Percentiles rank a stretch among this genome's conserved stretches.
Evolutionary conservation across 2,329 filamentous ascomycete genomes (phyloP).

Genomic region (Podosphaera leucotricha): DNA sequence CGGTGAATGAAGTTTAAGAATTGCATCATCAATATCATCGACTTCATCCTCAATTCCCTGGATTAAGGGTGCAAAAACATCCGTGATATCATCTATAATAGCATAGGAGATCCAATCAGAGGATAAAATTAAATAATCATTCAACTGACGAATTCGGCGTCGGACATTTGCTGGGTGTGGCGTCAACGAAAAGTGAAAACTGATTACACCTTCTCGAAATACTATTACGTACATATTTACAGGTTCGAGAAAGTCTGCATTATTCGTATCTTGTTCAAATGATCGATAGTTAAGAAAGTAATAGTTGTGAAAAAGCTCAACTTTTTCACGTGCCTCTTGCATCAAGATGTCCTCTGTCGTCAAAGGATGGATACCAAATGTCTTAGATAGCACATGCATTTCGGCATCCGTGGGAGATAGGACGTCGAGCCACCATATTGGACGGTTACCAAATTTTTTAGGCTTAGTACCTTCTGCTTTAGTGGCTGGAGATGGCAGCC

Average conservation of each 20-base stretch:
- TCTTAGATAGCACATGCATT: conserved; percentile 80
- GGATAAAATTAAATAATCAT: conserved; percentile 77
- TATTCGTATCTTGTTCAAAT: conserved; percentile 83
- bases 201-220: conserved; percentile 84
- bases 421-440: conserved; percentile 93
- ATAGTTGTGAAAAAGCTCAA: conserved; percentile 90
- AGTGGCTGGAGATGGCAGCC: conserved; percentile 18
- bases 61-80: conserved; percentile 82
- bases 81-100: conserved; percentile 94
- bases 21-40: conserved; percentile 85
- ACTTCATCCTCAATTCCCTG: conserved; percentile 88
- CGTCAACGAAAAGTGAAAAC: conserved; percentile 91
- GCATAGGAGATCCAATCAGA: conserved; percentile 98
- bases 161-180: conserved; percentile 93
- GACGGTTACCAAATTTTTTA: conserved; percentile 51
- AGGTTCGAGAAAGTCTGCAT: conserved; percentile 75
- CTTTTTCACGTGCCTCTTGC: conserved; percentile 92
- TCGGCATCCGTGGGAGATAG: conserved; percentile 77
- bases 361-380: conserved; percentile 87
- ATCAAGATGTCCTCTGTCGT: conserved; percentile 94
- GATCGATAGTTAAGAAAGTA: conserved; percentile 98
- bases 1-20: conserved; percentile 55
- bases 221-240: conserved; percentile 97
- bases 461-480: conserved; percentile 8
- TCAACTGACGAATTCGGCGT: conserved; percentile 72